A percentile compares a stretch with the other conserved stretches of the same genome.
Conservation (phyloP, 345 rosid species). For the Balakata baccata region DNA sequence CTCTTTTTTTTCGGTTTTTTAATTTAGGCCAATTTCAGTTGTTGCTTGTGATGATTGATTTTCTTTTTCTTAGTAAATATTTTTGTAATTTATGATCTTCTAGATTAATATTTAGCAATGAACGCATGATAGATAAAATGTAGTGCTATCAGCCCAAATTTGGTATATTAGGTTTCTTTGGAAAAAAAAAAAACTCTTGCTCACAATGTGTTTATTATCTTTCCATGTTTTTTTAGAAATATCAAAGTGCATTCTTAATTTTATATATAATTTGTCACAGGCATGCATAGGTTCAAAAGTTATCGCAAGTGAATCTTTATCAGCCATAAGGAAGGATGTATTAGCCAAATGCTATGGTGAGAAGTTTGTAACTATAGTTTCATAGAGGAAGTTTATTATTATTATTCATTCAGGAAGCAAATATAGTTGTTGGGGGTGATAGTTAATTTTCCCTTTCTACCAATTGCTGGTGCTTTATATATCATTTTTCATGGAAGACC, state of each 20-base stretch:
- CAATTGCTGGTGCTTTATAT: neutral
- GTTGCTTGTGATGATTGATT: neutral
- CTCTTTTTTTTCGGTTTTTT: no score
- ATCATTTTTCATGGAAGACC: neutral
- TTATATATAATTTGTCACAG: conserved; percentile 36
- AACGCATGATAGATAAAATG: neutral
- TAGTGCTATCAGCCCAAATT: neutral
- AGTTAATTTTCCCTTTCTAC: neutral
- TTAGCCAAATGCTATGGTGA: conserved; percentile 97
- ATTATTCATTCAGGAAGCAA: neutral
- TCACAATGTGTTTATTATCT: neutral
- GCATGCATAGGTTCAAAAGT: conserved; percentile 98
- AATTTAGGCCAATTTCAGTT: neutral
- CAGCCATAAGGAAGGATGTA: conserved; percentile 96
- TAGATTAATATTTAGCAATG: neutral
- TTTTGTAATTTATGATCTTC: neutral
- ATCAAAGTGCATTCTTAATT: neutral
- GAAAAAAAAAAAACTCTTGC: neutral
- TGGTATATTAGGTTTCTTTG: neutral
- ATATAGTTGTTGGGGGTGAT: neutral
- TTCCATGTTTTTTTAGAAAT: neutral
- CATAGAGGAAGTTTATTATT: neutral
- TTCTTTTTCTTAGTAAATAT: neutral
- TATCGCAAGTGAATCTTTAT: conserved; percentile 85
- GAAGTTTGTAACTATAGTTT: neutral